phyloP scores from a whole-genome alignment of 805 yeast genomes.

The Kluyveromyces starmeri region DNA sequence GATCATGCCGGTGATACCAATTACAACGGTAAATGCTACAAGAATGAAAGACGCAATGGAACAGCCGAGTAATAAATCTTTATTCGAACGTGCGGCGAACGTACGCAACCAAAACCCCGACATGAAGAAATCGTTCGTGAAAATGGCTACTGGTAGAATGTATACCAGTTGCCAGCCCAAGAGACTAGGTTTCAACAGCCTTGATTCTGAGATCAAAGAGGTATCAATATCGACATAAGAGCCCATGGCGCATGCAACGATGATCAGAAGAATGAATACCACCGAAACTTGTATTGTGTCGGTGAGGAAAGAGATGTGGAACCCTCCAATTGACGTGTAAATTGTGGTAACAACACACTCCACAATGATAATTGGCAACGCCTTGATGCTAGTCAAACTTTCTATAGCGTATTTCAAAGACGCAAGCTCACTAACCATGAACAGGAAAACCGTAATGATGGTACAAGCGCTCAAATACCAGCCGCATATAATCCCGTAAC shows the following conservation, averaged over 20 bases:
- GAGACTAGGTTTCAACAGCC: constrained; percentile 53
- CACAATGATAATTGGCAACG: constrained; percentile 72
- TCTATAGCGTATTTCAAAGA: constrained; percentile 71
- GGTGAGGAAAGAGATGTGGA: constrained; percentile 77
- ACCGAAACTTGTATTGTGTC: constrained; percentile 78
- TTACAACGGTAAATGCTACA: constrained; percentile 54
- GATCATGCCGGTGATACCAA: constrained; percentile 76
- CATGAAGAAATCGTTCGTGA: constrained; percentile 83
- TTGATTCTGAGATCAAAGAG: constrained; percentile 53
- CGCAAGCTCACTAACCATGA: constrained; percentile 79
- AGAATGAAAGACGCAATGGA: constrained; percentile 63
- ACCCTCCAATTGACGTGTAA: constrained; percentile 84
- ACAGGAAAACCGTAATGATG: constrained; percentile 72
- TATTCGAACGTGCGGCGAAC: constrained; percentile 74
- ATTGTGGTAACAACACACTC: constrained; percentile 83
- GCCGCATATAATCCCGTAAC: constrained; percentile 68
- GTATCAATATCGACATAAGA: constrained; percentile 52
- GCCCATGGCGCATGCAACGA: constrained; percentile 75
- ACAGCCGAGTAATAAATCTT: constrained; percentile 67
- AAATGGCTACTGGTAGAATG: constrained; percentile 75
- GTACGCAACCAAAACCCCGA: constrained; percentile 94
- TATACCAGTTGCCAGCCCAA: constrained; percentile 87
- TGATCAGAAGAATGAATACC: constrained; percentile 55
- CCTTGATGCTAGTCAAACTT: constrained; percentile 68
- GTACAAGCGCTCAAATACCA: constrained; percentile 75